Conservation (phyloP, 352 stramenopile species). For the Phytophthora multivora region DNA sequence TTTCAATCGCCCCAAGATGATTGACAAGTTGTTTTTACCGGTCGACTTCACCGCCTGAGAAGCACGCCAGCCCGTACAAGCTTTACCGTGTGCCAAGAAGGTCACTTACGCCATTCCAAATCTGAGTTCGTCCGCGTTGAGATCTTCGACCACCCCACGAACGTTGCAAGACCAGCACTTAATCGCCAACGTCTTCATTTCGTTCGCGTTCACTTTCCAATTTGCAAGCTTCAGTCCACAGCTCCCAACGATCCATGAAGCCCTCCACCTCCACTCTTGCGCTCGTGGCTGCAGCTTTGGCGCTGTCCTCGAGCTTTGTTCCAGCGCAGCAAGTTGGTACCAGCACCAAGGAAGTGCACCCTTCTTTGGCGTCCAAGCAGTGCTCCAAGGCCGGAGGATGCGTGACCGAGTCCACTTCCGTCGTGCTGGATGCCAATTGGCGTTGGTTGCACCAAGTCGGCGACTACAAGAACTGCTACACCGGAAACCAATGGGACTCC, state of each 20-base stretch:
- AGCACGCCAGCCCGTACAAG: conserved; percentile 6
- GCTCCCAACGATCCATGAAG: conserved; percentile 18
- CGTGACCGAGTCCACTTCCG: conserved; percentile 44
- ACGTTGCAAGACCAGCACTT: conserved; percentile 1
- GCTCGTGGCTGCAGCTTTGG: conserved; percentile 25
- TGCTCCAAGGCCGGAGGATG: conserved; percentile 53
- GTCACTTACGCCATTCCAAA: conserved; percentile 8
- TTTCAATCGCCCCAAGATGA: not conserved
- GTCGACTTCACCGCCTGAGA: not conserved
- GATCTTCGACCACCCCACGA: conserved; percentile 2
- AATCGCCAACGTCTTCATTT: not conserved
- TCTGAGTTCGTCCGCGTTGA: conserved; percentile 25
- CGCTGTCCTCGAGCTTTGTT: conserved; percentile 12
- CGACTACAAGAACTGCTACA: conserved; percentile 77
- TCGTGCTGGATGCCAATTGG: conserved; percentile 80
- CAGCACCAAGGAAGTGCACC: conserved; percentile 55
- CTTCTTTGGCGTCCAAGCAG: conserved; percentile 45
- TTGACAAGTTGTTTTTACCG: not conserved
- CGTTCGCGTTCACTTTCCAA: conserved; percentile 27
- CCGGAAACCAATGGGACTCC: conserved; percentile 57
- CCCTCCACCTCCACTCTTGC: conserved; percentile 6
- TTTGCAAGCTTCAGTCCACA: conserved; percentile 14
- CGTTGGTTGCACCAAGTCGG: conserved; percentile 69
- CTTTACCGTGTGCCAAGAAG: conserved; percentile 13
- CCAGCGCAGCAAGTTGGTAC: conserved; percentile 53